Evolutionary conservation across 2,329 filamentous ascomycete genomes (phyloP).

Genomic region (Thermoascus crustaceus): DNA sequence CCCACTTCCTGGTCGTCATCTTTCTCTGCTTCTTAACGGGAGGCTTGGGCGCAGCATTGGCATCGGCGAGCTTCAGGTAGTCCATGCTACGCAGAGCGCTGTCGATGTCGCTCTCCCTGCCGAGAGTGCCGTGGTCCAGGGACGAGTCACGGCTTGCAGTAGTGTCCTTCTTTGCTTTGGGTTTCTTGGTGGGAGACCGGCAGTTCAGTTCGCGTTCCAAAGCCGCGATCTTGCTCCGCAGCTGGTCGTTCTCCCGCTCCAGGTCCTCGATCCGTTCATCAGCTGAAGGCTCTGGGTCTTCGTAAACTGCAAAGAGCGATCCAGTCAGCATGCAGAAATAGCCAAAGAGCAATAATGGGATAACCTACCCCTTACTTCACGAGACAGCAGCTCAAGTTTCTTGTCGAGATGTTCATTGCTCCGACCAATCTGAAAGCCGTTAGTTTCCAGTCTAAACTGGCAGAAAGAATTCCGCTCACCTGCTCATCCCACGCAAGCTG

Average conservation of each 20-base stretch:
- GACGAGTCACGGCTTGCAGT: conserved; percentile 13
- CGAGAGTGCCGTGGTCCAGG: conserved; percentile 21
- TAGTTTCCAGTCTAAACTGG: conserved; percentile 7
- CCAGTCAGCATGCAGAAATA: too few relatives aligned
- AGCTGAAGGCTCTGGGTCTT: conserved; percentile 41
- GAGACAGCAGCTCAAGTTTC: conserved; percentile 69
- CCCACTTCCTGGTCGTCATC: conserved; percentile 40
- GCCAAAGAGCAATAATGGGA: conserved; percentile 20
- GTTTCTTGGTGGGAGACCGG: conserved; percentile 54
- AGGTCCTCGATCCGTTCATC: conserved; percentile 57
- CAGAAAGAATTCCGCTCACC: conserved; percentile 26
- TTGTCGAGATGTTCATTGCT: conserved; percentile 79
- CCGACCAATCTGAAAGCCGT: conserved; percentile 47
- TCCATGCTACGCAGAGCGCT: conserved; percentile 32
- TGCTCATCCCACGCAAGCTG: conserved; percentile 70
- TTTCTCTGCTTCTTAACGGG: conserved; percentile 35
- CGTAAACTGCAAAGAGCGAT: conserved; percentile 28
- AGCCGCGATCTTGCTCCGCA: conserved; percentile 56
- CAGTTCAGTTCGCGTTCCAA: conserved; percentile 58
- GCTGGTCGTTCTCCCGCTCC: conserved; percentile 61
- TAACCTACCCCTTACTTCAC: conserved; percentile 42
- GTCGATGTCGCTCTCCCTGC: conserved; percentile 34
- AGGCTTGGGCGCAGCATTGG: conserved; percentile 20
- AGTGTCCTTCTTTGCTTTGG: conserved; percentile 25
- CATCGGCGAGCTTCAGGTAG: conserved; percentile 30